These are phyloP conservation scores for Neoscytalidium dimidiatum DNA, from an alignment of 2,329 filamentous ascomycete species.

Conservation along the genomic window DNA sequence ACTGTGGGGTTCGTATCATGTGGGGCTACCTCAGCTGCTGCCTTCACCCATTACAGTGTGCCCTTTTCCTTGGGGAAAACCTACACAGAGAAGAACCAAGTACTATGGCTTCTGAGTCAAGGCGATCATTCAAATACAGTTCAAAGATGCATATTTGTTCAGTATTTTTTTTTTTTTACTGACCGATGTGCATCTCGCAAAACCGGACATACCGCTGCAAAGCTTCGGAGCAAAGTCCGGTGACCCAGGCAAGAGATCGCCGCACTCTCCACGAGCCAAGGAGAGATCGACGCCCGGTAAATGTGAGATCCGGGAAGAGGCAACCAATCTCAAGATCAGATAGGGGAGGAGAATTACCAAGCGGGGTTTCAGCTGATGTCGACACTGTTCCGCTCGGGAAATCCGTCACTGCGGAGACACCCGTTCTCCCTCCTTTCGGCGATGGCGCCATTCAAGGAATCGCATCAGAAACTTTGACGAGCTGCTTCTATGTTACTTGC, in stretches of 20 bases:
- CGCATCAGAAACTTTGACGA: not conserved
- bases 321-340: not conserved
- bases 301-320: not conserved
- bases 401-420: not conserved
- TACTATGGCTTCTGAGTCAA: too few relatives aligned
- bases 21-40: too few relatives aligned
- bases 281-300: not conserved
- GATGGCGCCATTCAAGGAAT: not conserved
- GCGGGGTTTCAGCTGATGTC: not conserved
- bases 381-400: not conserved
- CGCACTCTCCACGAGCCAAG: not conserved
- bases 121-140: too few relatives aligned
- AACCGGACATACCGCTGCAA: too few relatives aligned
- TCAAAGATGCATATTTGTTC: too few relatives aligned
- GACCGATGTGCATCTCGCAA: too few relatives aligned
- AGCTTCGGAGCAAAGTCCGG: not conserved
- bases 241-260: not conserved
- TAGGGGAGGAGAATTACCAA: not conserved
- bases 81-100: too few relatives aligned
- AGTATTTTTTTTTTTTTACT: too few relatives aligned
- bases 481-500: not conserved
- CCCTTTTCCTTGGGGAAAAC: too few relatives aligned
- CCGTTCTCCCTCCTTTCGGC: not conserved
- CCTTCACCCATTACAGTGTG: too few relatives aligned
- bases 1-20: too few relatives aligned